Evolutionary conservation across 108 stramenopile species (phyloP), one percentile per base, ranked within the genome.

Genomic region (Nitzschia sp.): DNA sequence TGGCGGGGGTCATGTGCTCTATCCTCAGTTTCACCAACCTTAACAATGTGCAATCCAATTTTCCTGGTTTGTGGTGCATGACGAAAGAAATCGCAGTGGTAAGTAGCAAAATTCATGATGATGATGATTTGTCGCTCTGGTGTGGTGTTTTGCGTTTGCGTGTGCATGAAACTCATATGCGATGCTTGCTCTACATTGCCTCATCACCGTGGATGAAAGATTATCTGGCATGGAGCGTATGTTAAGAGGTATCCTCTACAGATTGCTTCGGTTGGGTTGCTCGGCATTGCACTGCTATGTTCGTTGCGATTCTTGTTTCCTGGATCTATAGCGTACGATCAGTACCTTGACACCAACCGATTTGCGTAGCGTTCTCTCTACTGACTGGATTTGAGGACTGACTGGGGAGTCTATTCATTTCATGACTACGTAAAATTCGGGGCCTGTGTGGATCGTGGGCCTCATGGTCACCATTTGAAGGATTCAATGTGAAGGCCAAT

Each of bases 401-500:
- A n/a, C n/a, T n/a, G n/a, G n/a, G n/a, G n/a, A n/a, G n/a, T n/a
- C n/a, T n/a, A n/a, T n/a, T n/a, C n/a, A n/a, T n/a, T n/a, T n/a
- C n/a, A n/a, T n/a, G n/a, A n/a, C n/a, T n/a, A n/a, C n/a, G n/a
- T n/a, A n/a, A n/a, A n/a, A n/a, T n/a, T n/a, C n/a, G n/a, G n/a
- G n/a, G n/a, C n/a, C n/a, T n/a, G n/a, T n/a, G n/a, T n/a, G n/a
- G n/a, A n/a, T n/a, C n/a, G n/a, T n/a, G n/a, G n/a, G n/a, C n/a
- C n/a, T n/a, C n/a, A n/a, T n/a, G n/a, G n/a, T 69, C 54, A 78
- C 77, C 77, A 78, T 0, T 58, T 66, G 59, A 73, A 78, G 21
- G 77, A 69, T 34, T 78, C 77, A 33, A 74, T 58, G 34, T 78
- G 72, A 24, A 78, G 58, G 51, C 64, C 77, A 28, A 78, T 32